Evolutionary conservation across 306 rosid species (phyloP).

Genomic region (Ceratonia siliqua): DNA sequence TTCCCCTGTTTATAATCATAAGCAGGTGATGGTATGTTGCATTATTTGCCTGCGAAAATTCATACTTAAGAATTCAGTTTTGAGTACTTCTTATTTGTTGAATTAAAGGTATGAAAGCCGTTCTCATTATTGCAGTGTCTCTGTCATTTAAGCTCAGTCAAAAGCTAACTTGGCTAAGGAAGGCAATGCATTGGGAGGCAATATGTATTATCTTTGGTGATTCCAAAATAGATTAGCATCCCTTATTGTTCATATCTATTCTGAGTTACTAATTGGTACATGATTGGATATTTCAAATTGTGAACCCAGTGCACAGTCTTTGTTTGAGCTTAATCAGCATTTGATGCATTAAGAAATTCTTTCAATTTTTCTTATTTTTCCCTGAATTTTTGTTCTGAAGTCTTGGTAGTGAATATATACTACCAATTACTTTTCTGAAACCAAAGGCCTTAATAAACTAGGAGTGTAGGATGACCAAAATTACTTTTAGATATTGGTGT

Average conservation of each 20-base stretch:
- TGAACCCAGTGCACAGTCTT: background rate
- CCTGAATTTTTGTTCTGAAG: constrained; percentile 15
- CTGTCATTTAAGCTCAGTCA: constrained; percentile 26
- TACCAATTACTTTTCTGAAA: background rate
- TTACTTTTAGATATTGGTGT: constrained; percentile 32
- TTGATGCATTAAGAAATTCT: constrained; percentile 1
- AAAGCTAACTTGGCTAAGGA: constrained; percentile 12
- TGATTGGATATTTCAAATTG: constrained; percentile 4
- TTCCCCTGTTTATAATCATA: constrained; percentile 19
- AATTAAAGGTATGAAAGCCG: constrained; percentile 19
- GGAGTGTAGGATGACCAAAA: background rate
- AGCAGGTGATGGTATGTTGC: constrained; percentile 38
- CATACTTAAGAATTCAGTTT: background rate
- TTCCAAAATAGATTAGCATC: constrained; percentile 19
- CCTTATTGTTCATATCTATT: background rate
- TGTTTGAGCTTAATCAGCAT: constrained; percentile 15
- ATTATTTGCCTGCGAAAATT: constrained; percentile 29
- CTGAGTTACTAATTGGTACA: constrained; percentile 5
- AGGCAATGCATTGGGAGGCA: constrained; percentile 11
- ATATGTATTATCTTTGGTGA: background rate
- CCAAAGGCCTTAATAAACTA: constrained; percentile 3
- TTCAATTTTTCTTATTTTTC: background rate
- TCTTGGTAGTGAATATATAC: background rate
- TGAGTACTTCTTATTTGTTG: constrained; percentile 15
- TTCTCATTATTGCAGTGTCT: constrained; percentile 8